Conservation (phyloP, 2,329 filamentous ascomycete species). For the Epichloe glyceriae region DNA sequence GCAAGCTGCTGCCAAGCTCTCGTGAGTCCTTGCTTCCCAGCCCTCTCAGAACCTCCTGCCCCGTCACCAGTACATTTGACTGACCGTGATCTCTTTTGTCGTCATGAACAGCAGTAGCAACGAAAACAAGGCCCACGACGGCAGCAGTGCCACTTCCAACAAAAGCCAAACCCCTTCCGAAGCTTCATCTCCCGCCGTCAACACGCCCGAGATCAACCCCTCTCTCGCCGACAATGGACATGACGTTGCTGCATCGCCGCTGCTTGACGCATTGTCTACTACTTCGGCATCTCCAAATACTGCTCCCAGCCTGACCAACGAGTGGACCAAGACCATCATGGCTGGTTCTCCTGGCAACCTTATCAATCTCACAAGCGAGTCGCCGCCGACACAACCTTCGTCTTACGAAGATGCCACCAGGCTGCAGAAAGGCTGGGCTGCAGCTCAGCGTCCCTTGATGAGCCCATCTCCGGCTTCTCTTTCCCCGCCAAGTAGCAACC, state of each 20-base stretch:
- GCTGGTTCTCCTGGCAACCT: constrained; percentile 40
- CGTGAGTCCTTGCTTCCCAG: constrained; percentile 25
- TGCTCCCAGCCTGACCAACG: constrained; percentile 32
- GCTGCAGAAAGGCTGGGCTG: constrained; percentile 30
- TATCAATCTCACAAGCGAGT: constrained; percentile 38
- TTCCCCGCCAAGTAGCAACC: constrained; percentile 23
- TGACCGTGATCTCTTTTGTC: constrained; percentile 13
- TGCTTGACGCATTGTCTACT: constrained; percentile 34
- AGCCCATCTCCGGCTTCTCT: constrained; percentile 31
- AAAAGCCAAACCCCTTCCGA: constrained; percentile 26
- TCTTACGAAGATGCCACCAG: constrained; percentile 36
- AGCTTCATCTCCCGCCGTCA: constrained; percentile 29
- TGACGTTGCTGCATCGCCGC: constrained; percentile 27
- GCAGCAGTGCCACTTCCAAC: constrained; percentile 19
- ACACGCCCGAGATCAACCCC: constrained; percentile 34
- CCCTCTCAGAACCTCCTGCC: constrained; percentile 8
- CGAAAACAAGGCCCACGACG: constrained; percentile 16
- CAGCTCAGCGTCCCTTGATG: constrained; percentile 32
- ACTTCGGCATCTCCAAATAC: constrained; percentile 36
- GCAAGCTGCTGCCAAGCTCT: constrained; percentile 38
- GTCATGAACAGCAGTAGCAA: constrained; percentile 8
- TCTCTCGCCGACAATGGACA: constrained; percentile 29
- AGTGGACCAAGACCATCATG: constrained; percentile 30
- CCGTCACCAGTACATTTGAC: constrained; percentile 9
- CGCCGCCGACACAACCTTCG: constrained; percentile 38